Evolutionary conservation across 192 early-diverging fungal species (phyloP).

Genomic region (Entomortierella lignicola): DNA sequence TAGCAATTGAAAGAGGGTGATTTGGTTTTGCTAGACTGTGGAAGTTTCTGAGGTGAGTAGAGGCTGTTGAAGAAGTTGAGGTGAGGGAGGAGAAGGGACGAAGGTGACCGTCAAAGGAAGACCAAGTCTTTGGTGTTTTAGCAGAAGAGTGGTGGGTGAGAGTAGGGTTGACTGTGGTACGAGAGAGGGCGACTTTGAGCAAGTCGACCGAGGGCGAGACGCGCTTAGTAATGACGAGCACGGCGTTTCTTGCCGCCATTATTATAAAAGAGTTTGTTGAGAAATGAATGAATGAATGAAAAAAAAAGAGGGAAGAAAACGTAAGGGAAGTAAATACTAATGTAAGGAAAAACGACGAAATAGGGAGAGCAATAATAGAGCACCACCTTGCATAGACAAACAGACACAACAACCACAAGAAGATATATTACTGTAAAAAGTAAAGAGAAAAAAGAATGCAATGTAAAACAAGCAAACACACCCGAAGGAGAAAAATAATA

Average conservation of each 20-base stretch:
- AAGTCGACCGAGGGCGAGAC: slow-evolving; percentile 41
- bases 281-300: background rate
- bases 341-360: background rate
- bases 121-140: slow-evolving; percentile 35
- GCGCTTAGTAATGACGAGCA: slow-evolving; percentile 46
- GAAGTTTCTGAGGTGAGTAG: slow-evolving; percentile 24
- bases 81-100: slow-evolving; percentile 31
- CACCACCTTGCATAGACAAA: background rate
- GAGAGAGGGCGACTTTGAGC: slow-evolving; percentile 45
- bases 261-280: background rate
- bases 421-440: too few species aligned
- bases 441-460: too few species aligned
- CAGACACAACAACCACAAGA: background rate
- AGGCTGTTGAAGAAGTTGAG: background rate
- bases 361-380: background rate
- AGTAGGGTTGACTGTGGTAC: slow-evolving; percentile 47
- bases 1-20: background rate
- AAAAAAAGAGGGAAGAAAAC: background rate
- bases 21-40: slow-evolving; percentile 10
- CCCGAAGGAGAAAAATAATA: background rate
- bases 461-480: background rate
- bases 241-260: slow-evolving; percentile 51
- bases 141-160: slow-evolving; percentile 19
- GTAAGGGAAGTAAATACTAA: background rate
- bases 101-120: slow-evolving; percentile 39